A percentile compares a stretch with the other conserved stretches of the same genome.
phyloP scores from a whole-genome alignment of 305 asterid genomes.

The Fraxinus xanthoxyloides region DNA sequence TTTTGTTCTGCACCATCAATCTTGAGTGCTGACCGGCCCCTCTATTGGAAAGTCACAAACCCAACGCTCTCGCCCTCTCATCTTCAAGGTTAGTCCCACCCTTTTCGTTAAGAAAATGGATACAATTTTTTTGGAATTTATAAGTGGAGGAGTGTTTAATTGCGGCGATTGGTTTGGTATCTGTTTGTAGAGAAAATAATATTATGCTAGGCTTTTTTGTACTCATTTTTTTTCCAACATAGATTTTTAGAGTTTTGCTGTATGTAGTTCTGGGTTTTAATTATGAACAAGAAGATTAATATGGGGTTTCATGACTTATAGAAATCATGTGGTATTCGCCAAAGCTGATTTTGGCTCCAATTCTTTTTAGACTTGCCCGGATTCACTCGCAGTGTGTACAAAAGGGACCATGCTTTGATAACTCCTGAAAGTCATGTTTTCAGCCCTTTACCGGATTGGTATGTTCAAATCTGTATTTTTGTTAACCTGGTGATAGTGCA shows the following conservation, averaged over 20 bases:
- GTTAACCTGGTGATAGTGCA: constrained; percentile 12
- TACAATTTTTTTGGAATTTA: neutral
- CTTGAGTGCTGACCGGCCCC: constrained; percentile 46
- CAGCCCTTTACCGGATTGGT: constrained; percentile 90
- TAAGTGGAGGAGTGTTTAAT: neutral
- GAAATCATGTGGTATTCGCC: neutral
- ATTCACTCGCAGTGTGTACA: constrained; percentile 87
- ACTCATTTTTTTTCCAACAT: neutral
- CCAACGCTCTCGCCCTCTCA: constrained; percentile 90
- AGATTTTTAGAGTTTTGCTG: constrained; percentile 6
- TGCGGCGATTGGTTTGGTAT: neutral
- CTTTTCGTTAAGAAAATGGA: neutral
- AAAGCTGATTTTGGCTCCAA: constrained; percentile 19
- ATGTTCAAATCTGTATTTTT: constrained; percentile 13
- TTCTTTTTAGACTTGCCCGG: constrained; percentile 78
- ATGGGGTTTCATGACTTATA: neutral
- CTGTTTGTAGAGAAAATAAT: neutral
- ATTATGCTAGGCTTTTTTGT: constrained; percentile 2
- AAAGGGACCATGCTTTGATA: constrained; percentile 81
- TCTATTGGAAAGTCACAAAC: constrained; percentile 84
- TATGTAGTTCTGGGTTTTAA: constrained; percentile 7
- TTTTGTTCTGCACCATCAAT: constrained; percentile 74
- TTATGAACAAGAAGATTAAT: neutral
- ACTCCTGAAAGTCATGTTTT: constrained; percentile 98
- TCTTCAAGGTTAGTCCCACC: constrained; percentile 54